Base-by-base conservation (phyloP, 2,329 filamentous ascomycete species). In the Nigrospora oryzae region DNA sequence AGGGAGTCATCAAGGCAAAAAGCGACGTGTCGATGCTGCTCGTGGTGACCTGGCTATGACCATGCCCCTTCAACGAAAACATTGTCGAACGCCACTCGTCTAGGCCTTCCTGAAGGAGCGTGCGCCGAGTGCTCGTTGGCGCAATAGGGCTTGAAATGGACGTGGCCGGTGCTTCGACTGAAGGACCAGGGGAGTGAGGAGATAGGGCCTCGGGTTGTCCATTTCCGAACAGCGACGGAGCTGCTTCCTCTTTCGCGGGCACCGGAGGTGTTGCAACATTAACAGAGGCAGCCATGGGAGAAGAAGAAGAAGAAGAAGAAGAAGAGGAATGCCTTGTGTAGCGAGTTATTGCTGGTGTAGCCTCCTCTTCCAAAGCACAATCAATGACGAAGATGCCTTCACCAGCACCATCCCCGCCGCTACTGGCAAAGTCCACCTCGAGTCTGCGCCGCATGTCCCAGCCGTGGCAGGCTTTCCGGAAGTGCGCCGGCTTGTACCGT, bases 401-500 rank as follows among this genome's bases (percentile, higher is more conserved):
- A 16, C 89, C 89, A 23, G 82, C 83, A 40, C 82, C 79, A 44
- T 79, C 70, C n/a, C 79, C 78, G 63, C 93, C 86, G 52, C 90
- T 87, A 16, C 79, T 81, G 36, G 85, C 85, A 64, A 96, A 97
- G 59, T 98, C 93, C 3, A 95, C 88, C 55, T 93, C 84, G 3
- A 97, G 69, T 49, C 72, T 81, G 48, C 89, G 79, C 43, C 81
- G 81, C 90, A 97, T 97, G 57, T 97, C 87, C 91, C 93, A 97
- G 3, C 86, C 85, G 46, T 85, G 69, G 57, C 86, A 97, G 1
- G 80, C 71, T 55, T 82, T 83, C 17, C 83, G 81, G 61, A 95
- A 95, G 53, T 94, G 79, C 36, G 79, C 77, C 4, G 91, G 90
- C 53, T 79, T 83, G 54, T 84, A 81, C 0, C 69, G 70, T 15